Evolutionary conservation across 306 rosid genomes (phyloP).

Genomic region (Rosa multiflora): DNA sequence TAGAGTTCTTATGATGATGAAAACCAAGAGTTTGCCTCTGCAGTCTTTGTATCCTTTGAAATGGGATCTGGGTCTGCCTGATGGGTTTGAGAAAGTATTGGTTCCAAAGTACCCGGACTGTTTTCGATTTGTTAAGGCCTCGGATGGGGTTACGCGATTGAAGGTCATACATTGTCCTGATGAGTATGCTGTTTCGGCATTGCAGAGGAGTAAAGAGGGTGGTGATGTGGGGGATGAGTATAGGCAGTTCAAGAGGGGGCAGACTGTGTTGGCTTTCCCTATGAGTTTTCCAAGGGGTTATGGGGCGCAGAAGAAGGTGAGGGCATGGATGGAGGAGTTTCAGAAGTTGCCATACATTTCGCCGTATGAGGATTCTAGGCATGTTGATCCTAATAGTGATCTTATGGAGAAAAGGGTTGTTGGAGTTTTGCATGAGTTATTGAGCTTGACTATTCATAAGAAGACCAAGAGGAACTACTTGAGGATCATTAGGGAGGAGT

Average conservation of each 20-base stretch:
- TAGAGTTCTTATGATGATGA: conserved; percentile 77
- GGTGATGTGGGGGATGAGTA: conserved; percentile 41
- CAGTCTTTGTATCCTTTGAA: conserved; percentile 56
- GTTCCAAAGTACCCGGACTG: conserved; percentile 56
- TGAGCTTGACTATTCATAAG: conserved; percentile 81
- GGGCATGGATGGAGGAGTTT: conserved; percentile 91
- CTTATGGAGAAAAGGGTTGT: conserved; percentile 95
- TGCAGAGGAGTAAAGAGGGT: conserved; percentile 61
- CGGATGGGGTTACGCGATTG: conserved; percentile 47
- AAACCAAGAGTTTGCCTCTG: conserved; percentile 44
- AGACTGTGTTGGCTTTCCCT: conserved; percentile 59
- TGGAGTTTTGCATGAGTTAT: conserved; percentile 82
- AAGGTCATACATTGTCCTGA: conserved; percentile 53
- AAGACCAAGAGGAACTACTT: conserved; percentile 86
- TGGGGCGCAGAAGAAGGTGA: conserved; percentile 80
- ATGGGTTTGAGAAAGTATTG: conserved; percentile 59
- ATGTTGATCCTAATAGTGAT: conserved; percentile 76
- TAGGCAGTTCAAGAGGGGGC: conserved; percentile 71
- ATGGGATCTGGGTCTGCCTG: conserved; percentile 91
- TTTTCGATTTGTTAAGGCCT: conserved; percentile 50
- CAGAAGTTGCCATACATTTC: conserved; percentile 82
- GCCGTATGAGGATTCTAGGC: conserved; percentile 63
- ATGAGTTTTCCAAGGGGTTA: conserved; percentile 90
- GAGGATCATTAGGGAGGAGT: conserved; percentile 80
- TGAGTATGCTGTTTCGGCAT: conserved; percentile 64